phyloP scores from a whole-genome alignment of 345 rosid genomes.

The Aquilaria yunnanensis region DNA sequence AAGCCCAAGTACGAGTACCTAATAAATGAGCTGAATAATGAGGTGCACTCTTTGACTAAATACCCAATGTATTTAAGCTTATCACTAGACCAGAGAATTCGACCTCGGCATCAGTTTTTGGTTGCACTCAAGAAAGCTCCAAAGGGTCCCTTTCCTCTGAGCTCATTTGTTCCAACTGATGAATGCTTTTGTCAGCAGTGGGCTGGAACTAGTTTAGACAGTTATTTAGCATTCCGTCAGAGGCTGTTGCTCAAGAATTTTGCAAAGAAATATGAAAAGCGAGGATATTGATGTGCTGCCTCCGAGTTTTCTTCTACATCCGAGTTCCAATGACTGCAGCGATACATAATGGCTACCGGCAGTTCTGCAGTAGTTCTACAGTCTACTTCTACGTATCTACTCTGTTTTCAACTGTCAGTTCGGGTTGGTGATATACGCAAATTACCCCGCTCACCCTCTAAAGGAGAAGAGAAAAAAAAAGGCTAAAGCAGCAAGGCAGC shows the following conservation, averaged over 20 bases:
- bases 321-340: background rate
- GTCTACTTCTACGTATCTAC: no score
- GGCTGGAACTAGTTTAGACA: constrained; percentile 80
- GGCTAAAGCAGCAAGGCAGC: no score
- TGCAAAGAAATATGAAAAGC: constrained; percentile 64
- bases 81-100: constrained; percentile 89
- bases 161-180: constrained; percentile 78
- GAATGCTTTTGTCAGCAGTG: constrained; percentile 81
- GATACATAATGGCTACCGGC: background rate
- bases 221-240: constrained; percentile 76
- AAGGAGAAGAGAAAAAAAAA: no score
- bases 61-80: constrained; percentile 87
- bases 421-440: no score
- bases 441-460: no score
- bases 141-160: constrained; percentile 91
- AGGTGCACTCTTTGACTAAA: constrained; percentile 73
- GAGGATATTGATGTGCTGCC: constrained; percentile 14
- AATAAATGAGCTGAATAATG: constrained; percentile 74
- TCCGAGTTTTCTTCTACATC: background rate
- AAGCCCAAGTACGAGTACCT: constrained; percentile 89
- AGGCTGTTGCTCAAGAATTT: constrained; percentile 60
- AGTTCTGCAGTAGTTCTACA: no score
- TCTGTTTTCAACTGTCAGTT: no score
- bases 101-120: constrained; percentile 87
- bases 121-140: constrained; percentile 87